Percentiles rank a stretch among this genome's conserved stretches.
phyloP scores from a whole-genome alignment of 169 alveolate species.

The Plasmodium malariae region DNA sequence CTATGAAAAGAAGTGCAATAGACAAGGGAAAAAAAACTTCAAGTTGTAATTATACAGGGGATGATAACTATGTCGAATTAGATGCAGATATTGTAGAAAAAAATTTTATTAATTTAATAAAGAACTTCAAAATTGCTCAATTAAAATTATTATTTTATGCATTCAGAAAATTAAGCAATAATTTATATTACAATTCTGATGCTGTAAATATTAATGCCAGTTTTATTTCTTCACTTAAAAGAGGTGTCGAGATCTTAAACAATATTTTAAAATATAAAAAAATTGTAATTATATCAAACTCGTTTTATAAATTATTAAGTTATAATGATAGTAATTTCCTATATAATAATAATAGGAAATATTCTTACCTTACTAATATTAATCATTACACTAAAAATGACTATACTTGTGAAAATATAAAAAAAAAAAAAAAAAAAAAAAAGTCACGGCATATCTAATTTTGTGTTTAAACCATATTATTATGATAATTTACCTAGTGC shows the following conservation, averaged over 20 bases:
- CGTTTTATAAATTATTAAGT: conserved; percentile 58
- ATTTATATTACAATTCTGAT: conserved; percentile 26
- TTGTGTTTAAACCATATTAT: conserved; percentile 65
- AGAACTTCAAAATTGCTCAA: conserved; percentile 67
- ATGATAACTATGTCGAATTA: conserved; percentile 48
- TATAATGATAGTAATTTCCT: conserved; percentile 25
- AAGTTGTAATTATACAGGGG: neutral
- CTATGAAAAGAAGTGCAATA: conserved; percentile 50
- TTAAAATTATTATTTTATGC: conserved; percentile 56
- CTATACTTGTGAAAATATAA: neutral
- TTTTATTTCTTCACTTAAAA: conserved; percentile 21
- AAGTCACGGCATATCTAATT: conserved; percentile 34
- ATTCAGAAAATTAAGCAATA: conserved; percentile 58
- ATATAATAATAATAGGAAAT: conserved; percentile 31
- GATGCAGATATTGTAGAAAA: conserved; percentile 76
- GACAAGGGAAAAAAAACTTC: neutral
- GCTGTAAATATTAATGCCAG: conserved; percentile 2
- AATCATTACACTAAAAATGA: conserved; percentile 8
- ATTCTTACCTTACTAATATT: conserved; percentile 11
- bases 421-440: conserved; percentile 11
- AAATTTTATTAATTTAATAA: conserved; percentile 57
- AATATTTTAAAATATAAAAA: conserved; percentile 37
- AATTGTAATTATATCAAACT: neutral
- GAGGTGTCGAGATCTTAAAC: conserved; percentile 38
- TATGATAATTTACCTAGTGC: conserved; percentile 76